phyloP scores from a whole-genome alignment of 2,329 filamentous ascomycete species.

The Nemania sp. region DNA sequence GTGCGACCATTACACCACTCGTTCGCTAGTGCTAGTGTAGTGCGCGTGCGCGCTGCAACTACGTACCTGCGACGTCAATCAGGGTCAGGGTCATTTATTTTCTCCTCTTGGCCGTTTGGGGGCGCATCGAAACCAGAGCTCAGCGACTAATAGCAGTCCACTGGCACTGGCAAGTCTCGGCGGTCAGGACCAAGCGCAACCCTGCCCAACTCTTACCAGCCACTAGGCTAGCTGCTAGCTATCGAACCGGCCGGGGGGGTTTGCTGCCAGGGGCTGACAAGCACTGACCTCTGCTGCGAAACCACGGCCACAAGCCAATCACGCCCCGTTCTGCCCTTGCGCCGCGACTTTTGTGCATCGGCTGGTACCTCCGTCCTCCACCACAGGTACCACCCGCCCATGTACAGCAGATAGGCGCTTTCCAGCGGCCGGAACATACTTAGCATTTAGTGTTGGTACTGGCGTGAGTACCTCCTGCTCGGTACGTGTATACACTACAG shows the following conservation, averaged over 20 bases:
- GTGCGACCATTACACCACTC: conserved; percentile 19
- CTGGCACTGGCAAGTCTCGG: conserved; percentile 1
- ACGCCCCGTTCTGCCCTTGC: conserved; percentile 10
- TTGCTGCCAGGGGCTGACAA: conserved; percentile 12
- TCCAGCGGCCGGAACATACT: no score
- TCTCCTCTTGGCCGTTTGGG: conserved; percentile 19
- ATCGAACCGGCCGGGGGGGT: conserved; percentile 11
- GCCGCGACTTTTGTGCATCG: conserved; percentile 3
- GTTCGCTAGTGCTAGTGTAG: background rate
- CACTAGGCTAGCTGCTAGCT: background rate
- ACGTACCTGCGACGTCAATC: conserved; percentile 52
- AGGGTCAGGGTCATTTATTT: conserved; percentile 40
- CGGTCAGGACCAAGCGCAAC: conserved; percentile 8
- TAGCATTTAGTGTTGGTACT: no score
- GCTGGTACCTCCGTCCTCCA: background rate
- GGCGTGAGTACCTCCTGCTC: background rate
- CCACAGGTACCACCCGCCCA: background rate
- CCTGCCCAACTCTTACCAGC: conserved; percentile 6
- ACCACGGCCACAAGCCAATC: conserved; percentile 20
- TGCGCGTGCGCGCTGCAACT: background rate
- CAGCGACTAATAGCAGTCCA: conserved; percentile 5
- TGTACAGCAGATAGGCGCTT: background rate
- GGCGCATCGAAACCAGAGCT: conserved; percentile 22
- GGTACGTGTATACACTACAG: background rate
- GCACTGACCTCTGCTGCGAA: conserved; percentile 24